Evolutionary conservation across 768 basidiomycete genomes (phyloP).

Genomic region (Stropharia rugosoannulata): DNA sequence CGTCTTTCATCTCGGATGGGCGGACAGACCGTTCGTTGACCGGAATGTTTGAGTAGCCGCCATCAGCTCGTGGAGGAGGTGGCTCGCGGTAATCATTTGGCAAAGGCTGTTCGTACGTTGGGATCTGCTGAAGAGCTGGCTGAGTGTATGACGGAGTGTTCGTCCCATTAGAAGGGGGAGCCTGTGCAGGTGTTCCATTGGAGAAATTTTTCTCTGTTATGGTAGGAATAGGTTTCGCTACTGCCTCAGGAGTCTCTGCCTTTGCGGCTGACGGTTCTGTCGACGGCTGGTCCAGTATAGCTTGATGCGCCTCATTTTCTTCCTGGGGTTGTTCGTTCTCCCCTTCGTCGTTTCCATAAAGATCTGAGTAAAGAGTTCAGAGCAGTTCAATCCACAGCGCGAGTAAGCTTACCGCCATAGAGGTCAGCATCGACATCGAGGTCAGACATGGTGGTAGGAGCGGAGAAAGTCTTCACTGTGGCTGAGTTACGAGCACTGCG

Average conservation of each 20-base stretch:
- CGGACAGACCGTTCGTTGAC: constrained; percentile 66
- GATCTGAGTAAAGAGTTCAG: constrained; percentile 40
- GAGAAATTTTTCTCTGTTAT: constrained; percentile 15
- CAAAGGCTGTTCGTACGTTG: constrained; percentile 72
- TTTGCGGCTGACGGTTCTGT: constrained; percentile 16
- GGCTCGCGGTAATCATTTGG: constrained; percentile 48
- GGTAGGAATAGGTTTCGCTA: constrained; percentile 10
- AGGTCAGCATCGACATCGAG: constrained; percentile 90
- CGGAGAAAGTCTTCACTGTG: constrained; percentile 21
- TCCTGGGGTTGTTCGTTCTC: constrained; percentile 46
- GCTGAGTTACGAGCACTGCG: background rate
- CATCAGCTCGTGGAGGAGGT: constrained; percentile 32
- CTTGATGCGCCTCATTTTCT: constrained; percentile 15
- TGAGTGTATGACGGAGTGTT: constrained; percentile 33
- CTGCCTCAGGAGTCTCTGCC: constrained; percentile 12
- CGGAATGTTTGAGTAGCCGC: constrained; percentile 42
- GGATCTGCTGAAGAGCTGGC: constrained; percentile 65
- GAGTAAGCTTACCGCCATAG: constrained; percentile 69
- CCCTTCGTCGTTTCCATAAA: constrained; percentile 72
- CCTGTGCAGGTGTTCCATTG: constrained; percentile 17
- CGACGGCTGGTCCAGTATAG: constrained; percentile 11
- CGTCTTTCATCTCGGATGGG: constrained; percentile 94
- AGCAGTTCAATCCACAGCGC: background rate
- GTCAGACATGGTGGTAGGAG: constrained; percentile 63
- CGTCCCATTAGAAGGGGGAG: constrained; percentile 19